Evolutionary conservation across 352 stramenopile genomes (phyloP), one percentile per base, ranked within the genome.

Genomic region (Globisporangium okanoganense): DNA sequence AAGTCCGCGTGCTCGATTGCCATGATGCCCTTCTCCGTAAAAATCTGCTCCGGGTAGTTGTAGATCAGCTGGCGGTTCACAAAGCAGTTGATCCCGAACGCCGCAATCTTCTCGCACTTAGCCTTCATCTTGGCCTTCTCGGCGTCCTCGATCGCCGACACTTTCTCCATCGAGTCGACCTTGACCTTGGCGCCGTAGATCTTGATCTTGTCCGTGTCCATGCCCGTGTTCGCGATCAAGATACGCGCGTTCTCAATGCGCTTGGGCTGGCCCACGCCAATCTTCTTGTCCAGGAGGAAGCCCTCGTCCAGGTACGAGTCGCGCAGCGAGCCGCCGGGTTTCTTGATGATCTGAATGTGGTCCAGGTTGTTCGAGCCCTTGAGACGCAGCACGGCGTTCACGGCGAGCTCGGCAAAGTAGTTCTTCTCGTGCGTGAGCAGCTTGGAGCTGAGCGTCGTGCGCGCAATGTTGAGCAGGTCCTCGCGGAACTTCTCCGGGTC

Each of bases 201-300:
- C 79, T 99, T 99, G 78, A 99, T 99, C 78, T 99, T 99, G 78
- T 99, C 98, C 27, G 97, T 99, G 78, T 99, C 97, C 98, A 99
- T 99, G 38, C 90, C 88, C 40, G 97, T 99, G 85, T 99, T 99
- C 38, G 96, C 97, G 56, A 99, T 79, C 40, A 99, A 75, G 64
- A 99, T 99, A 73, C 98, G 98, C 52, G 97, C 96, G 66, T 99
- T 99, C 74, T 99, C 96, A 13, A 99, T 76, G 56, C 92, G 82
- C 72, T 98, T 97, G 22, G 96, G 96, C 79, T 99, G 96, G 36
- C 96, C 97, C 31, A 96, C 83, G 49, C 88, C 87, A 55, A 98
- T 94, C 71, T 97, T 97, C 76, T 99, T 99, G 77, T 99, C 90
- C 25, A 99, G 71, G 29, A 99, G 86, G 73, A 99, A 99, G 68